A percentile compares a stretch with the other conserved stretches of the same genome.
Conservation (phyloP, 805 yeast genomes). For the Saccharomycopsis microspora region DNA sequence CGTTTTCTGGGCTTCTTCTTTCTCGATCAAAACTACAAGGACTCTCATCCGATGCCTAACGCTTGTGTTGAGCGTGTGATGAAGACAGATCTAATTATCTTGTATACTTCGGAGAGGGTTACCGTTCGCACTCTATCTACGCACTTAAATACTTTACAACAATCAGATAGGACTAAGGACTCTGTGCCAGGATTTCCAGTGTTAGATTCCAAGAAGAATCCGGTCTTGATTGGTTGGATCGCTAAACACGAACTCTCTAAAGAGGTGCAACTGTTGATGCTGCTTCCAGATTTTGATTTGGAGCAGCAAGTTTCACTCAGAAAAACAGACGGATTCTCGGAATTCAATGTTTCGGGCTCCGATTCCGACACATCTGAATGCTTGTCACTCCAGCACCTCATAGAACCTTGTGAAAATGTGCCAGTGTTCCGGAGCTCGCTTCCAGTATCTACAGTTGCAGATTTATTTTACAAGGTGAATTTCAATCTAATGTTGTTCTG, state of each 20-base stretch:
- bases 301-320: slow-evolving; percentile 3
- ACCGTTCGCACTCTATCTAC: too few relatives aligned
- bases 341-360: slow-evolving; percentile 3
- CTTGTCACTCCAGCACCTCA: slow-evolving; percentile 8
- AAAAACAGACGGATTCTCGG: not conserved
- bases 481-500: slow-evolving; percentile 20
- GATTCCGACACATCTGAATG: not conserved
- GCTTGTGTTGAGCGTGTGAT: not conserved
- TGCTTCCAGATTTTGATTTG: slow-evolving; percentile 2
- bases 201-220: slow-evolving; percentile 25
- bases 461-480: slow-evolving; percentile 22
- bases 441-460: slow-evolving; percentile 20
- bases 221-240: slow-evolving; percentile 32
- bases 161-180: not conserved
- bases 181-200: slow-evolving; percentile 28
- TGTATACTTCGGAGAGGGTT: slow-evolving; percentile 19
- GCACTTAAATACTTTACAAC: too few relatives aligned
- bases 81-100: slow-evolving; percentile 1
- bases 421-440: slow-evolving; percentile 12
- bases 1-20: slow-evolving; percentile 21
- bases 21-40: slow-evolving; percentile 22
- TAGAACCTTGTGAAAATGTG: slow-evolving; percentile 6
- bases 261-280: slow-evolving; percentile 19
- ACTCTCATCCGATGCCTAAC: slow-evolving; percentile 31
- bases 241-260: slow-evolving; percentile 26